Conservation (phyloP, 2,329 filamentous ascomycete species). For the Exophiala calicioides region DNA sequence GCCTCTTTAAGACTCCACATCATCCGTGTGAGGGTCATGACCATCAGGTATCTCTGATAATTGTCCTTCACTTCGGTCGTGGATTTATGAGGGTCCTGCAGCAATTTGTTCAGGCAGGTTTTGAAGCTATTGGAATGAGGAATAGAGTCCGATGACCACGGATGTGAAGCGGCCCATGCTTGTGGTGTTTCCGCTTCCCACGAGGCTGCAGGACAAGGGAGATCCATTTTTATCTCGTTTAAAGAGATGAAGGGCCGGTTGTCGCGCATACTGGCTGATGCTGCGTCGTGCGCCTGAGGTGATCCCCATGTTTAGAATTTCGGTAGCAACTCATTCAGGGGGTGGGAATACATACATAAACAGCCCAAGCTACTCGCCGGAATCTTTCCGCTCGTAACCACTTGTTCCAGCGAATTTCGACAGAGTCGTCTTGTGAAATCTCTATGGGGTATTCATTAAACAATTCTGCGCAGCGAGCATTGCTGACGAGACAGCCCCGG, state of each 20-base stretch:
- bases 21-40: conserved; percentile 1
- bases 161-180: conserved; percentile 8
- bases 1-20: conserved; percentile 7
- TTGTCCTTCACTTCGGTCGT: neutral
- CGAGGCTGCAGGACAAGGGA: neutral
- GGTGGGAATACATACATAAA: conserved; percentile 11
- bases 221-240: conserved; percentile 1
- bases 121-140: neutral
- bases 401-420: neutral
- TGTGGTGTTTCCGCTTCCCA: conserved; percentile 6
- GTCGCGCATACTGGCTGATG: conserved; percentile 4
- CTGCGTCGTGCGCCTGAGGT: too few relatives aligned
- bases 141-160: neutral
- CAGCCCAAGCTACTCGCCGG: conserved; percentile 9
- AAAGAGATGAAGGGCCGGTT: conserved; percentile 4
- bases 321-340: too few relatives aligned
- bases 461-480: conserved; percentile 7
- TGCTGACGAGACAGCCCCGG: conserved; percentile 1
- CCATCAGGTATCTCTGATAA: neutral
- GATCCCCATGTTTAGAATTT: too few relatives aligned
- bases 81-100: neutral
- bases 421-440: neutral
- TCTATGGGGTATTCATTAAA: neutral
- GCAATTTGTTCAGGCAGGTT: too few relatives aligned
- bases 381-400: conserved; percentile 6